Base-by-base conservation (phyloP, 148 eudicot genomes). In the Vaccinium myrtillus region DNA sequence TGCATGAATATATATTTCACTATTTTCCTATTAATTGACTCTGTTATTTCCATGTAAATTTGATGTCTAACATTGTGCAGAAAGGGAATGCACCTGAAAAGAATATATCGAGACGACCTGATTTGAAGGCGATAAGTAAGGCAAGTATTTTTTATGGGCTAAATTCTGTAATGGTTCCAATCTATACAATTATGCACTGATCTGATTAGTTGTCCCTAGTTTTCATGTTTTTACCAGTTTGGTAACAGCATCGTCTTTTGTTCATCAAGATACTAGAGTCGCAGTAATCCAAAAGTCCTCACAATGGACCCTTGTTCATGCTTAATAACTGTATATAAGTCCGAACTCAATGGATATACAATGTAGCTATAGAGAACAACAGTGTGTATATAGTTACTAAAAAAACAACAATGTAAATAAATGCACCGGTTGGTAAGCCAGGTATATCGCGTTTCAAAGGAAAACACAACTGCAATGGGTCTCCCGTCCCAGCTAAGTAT, bases 111-210 rank as follows among this genome's bases (percentile, higher is more conserved):
- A 89, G 85, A 74, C 87, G 96, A 61, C 96, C 98, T 87, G 98
- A 93, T 85, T 84, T 95, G 53, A 93, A 92, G 87, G 98, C 98
- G 43, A 23, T 91, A 78, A 51, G 87, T 2, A 90, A 85, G 95
- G 98, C 85, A 89, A 89, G 98, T 86, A 39, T 73, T 77, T 59
- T 53, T 82, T 71, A 43, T 43, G 53, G 23, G 78, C 12, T 10
- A 18, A 43, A 43, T 43, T 16, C 13, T 8, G 18, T 75, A 8
- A 6, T 30, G 23, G 78, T 43, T 8, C 6, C 43, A 43, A 15
- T 39, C 43, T 39, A 5, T 39, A 39, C 43, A 39, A 39, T 39
- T 39, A 39, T 39, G 43, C 70, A 4, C 16, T 56, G 12, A 19
- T 39, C 1, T 16, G 15, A 46, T 19, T 75, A 39, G 19, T 43